Conservation (phyloP, 2,329 filamentous ascomycete genomes). For the Trichophyton simii region DNA sequence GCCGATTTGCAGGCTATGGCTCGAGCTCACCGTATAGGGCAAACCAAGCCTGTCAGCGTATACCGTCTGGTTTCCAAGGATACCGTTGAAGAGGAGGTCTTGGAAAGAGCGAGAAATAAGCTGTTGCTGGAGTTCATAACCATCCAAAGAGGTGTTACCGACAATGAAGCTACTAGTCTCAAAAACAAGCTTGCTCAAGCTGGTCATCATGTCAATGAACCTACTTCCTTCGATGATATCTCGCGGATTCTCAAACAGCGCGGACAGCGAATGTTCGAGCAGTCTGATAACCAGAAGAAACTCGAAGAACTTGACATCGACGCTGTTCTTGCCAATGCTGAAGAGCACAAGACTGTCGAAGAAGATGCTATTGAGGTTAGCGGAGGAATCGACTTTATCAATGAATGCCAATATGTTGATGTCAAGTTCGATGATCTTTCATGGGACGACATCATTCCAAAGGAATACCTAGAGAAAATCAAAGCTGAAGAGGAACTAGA, state of each 20-base stretch:
- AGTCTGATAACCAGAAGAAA: conserved; percentile 90
- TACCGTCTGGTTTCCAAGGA: conserved; percentile 96
- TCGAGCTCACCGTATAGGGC: conserved; percentile 91
- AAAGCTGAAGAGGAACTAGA: conserved; percentile 80
- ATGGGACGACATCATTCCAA: conserved; percentile 97
- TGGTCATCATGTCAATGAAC: conserved; percentile 51
- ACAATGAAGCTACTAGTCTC: conserved; percentile 77
- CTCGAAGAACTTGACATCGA: conserved; percentile 92
- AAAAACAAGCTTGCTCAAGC: conserved; percentile 62
- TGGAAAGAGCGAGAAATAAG: conserved; percentile 94
- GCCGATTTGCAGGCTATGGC: conserved; percentile 98
- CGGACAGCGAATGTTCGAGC: conserved; percentile 98
- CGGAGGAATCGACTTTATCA: conserved; percentile 92
- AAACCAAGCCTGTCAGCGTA: conserved; percentile 90
- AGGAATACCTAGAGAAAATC: conserved; percentile 77
- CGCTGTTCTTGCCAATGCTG: conserved; percentile 88
- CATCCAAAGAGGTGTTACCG: conserved; percentile 91
- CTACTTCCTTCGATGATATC: conserved; percentile 85
- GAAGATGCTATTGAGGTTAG: conserved; percentile 89
- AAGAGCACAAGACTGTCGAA: conserved; percentile 92
- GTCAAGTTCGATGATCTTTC: conserved; percentile 88
- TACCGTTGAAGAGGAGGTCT: conserved; percentile 93
- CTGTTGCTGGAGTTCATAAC: conserved; percentile 94
- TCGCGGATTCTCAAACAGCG: conserved; percentile 92
- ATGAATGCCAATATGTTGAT: conserved; percentile 81